Conservation (phyloP, 1,139 yeast species). For the Blastobotrys illinoisensis region DNA sequence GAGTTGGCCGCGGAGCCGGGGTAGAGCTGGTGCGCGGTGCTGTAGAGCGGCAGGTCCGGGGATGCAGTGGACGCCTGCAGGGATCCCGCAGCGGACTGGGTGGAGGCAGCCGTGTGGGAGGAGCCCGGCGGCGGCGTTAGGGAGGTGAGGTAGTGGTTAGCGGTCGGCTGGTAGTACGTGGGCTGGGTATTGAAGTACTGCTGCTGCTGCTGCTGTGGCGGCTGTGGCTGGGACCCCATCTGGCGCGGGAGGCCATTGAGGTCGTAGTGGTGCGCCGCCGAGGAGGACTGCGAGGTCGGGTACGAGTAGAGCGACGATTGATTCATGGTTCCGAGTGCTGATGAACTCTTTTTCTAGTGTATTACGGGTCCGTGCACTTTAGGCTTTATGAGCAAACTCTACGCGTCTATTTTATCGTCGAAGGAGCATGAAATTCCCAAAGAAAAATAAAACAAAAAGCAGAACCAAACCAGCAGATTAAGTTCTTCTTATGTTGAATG, state of each 20-base stretch:
- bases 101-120: neutral
- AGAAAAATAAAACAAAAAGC: neutral
- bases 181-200: neutral
- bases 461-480: slow-evolving; percentile 1
- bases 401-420: neutral
- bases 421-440: neutral
- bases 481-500: neutral
- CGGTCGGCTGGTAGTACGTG: neutral
- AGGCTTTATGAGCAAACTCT: neutral
- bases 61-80: neutral
- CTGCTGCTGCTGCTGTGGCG: neutral
- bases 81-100: slow-evolving; percentile 1
- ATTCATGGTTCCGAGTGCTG: neutral
- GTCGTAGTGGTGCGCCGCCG: neutral
- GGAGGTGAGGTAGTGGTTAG: slow-evolving; percentile 1
- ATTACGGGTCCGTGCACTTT: neutral
- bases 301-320: neutral
- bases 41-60: neutral
- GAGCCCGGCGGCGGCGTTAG: slow-evolving; percentile 4
- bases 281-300: neutral
- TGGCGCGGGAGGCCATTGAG: slow-evolving; percentile 1
- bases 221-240: neutral
- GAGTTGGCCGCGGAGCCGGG: neutral
- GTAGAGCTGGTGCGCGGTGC: slow-evolving; percentile 1
- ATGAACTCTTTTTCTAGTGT: neutral